Base-by-base conservation (phyloP, 2,329 filamentous ascomycete species). In the Fusarium sp. region DNA sequence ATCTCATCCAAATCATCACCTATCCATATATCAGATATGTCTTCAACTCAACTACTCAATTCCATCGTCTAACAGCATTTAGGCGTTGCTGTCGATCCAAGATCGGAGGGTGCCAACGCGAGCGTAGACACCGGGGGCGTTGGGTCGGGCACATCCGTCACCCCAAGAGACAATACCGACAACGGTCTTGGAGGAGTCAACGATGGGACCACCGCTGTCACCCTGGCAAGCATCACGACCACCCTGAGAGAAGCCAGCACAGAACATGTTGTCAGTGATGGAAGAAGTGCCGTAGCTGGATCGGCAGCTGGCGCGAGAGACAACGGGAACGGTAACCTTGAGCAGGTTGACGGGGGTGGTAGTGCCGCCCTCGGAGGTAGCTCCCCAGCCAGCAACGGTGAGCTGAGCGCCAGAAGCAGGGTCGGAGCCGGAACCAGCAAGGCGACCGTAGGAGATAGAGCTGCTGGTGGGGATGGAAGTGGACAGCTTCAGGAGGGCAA, bases 221-320 rank as follows among this genome's bases (percentile, higher is more conserved):
- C 77, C 76, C 30, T 73, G 68, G 77, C 77, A 79, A 18, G 77
- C 71, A 65, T 79, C 77, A 68, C 72, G 75, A 40, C 75, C 76
- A 14, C 77, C 77, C 7, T 50, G 46, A 4, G 66, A 16, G 12
- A 69, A 30, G 12, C 76, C 77, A 46, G 77, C 77, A 70, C 77
- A 79, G 73, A 79, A 71, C 77, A 78, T 79, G 72, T 69, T 68
- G 61, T 56, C 57, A 49, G 76, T 78, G 59, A 79, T 59, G 49
- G 59, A 18, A 7, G 65, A 70, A n/a, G 62, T 54, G 1, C 68
- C 54, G 50, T 79, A 79, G 51, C 69, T 46, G 10, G 54, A 8
- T 42, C 66, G 61, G 70, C 77, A 79, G 14, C 68, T 66, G 21
- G 70, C 25, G 46, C 77, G 77, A 40, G 65, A 62, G 61, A 79